These are phyloP conservation scores for Kregervanrija fluxuum DNA, from an alignment of 805 yeast genomes.

Conservation along the genomic window DNA sequence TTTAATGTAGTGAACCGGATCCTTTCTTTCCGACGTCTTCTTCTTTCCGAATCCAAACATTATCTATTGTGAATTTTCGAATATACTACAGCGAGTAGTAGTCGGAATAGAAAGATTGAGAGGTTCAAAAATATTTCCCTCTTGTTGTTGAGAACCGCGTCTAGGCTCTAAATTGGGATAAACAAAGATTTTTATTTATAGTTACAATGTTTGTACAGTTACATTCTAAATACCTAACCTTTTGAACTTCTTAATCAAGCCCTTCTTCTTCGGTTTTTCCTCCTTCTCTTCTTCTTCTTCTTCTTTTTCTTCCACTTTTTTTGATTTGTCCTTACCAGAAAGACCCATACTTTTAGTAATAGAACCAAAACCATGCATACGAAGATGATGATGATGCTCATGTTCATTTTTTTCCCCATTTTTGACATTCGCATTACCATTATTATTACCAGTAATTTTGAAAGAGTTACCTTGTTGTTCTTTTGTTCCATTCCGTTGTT, in stretches of 20 bases:
- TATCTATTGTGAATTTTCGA: background rate
- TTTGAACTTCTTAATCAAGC: slow-evolving; percentile 19
- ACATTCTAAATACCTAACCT: slow-evolving; percentile 13
- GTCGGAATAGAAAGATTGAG: no score
- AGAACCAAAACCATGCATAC: background rate
- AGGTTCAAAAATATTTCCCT: background rate
- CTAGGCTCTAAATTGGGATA: background rate
- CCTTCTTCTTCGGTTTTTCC: slow-evolving; percentile 13
- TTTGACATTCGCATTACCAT: no score
- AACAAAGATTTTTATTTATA: background rate
- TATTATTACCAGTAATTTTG: no score
- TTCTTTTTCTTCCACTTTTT: background rate
- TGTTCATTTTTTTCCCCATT: background rate
- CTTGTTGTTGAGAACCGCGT: background rate
- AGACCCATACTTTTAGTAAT: no score
- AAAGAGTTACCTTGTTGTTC: no score
- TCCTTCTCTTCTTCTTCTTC: background rate
- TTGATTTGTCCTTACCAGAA: no score
- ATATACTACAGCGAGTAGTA: no score
- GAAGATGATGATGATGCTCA: slow-evolving; percentile 6
- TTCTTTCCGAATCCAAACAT: slow-evolving; percentile 25
- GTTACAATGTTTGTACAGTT: background rate
- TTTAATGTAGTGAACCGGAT: slow-evolving; percentile 14
- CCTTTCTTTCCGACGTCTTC: slow-evolving; percentile 13
- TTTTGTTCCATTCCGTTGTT: background rate